Base-by-base conservation (phyloP, 108 stramenopile species). In the Bacterosira constricta region DNA sequence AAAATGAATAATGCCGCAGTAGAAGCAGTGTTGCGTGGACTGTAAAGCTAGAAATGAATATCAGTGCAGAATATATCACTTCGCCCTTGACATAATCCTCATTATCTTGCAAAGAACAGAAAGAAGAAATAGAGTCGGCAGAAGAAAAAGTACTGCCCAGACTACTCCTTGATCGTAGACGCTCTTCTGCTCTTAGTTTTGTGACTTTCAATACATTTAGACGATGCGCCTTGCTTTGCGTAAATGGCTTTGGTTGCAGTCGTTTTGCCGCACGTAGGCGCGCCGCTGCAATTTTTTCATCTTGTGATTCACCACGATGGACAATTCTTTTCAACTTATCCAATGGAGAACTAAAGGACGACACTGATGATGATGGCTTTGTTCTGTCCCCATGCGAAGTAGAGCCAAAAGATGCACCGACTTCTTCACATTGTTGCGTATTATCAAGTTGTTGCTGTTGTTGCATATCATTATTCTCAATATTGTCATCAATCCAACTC, bases 141-240 rank as follows among this genome's bases (percentile, higher is more conserved):
- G 52, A 60, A 6, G 30, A 63, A 31, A 44, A 29, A 20, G 18
- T 36, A 9, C 8, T 39, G 18, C 51, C 55, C n/a, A 38, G 20
- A 23, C 25, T 51, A 34, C 42, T 44, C 29, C 29, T 46, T 5
- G 49, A 12, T 36, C 29, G 36, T 8, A 35, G 55, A 9, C 63
- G 41, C 4, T 37, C 46, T 29, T 67, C 73, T 0, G 69, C 51
- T 46, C 63, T 56, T 17, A 39, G 52, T 77, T 86, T 84, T 10
- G 87, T 83, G 10, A 35, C 54, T 38, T 85, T 86, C 45, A 92
- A 56, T 73, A 88, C 74, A 36, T 63, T 72, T 15, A 92, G 55
- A 39, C 91, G 88, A 9, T 8, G 11, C 20, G 20, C 62, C 18
- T 86, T 66, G 38, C 75, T 60, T 21, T 83, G 65, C 30, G 84